These are phyloP conservation scores for Cladosporium oxysporum DNA, from an alignment of 2,329 filamentous ascomycete genomes.

Conservation along the genomic window DNA sequence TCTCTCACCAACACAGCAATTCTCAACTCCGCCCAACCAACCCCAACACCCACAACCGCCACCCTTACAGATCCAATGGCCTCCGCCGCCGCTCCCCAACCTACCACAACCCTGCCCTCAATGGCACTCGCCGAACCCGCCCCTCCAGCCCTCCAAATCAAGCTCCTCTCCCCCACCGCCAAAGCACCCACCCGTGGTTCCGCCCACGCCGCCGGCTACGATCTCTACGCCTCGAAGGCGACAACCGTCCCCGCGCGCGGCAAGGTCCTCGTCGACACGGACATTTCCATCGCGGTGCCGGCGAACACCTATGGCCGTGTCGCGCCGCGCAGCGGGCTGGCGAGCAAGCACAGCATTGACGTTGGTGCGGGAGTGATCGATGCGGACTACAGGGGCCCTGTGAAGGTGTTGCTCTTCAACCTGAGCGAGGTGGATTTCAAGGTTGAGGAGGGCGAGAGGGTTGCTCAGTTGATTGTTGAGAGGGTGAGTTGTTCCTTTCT, in stretches of 20 bases:
- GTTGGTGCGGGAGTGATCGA: slow-evolving; percentile 96
- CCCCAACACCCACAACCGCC: slow-evolving; percentile 36
- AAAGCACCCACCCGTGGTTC: slow-evolving; percentile 84
- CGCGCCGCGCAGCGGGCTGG: slow-evolving; percentile 86
- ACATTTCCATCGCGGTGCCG: slow-evolving; percentile 87
- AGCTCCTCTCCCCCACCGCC: slow-evolving; percentile 82
- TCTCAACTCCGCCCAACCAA: slow-evolving; percentile 39
- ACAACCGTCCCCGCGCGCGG: slow-evolving; percentile 77
- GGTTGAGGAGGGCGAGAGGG: slow-evolving; percentile 80
- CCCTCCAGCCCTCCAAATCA: slow-evolving; percentile 72
- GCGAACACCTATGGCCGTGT: slow-evolving; percentile 89
- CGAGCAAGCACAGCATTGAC: slow-evolving; percentile 91
- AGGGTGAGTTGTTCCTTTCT: slow-evolving; percentile 51
- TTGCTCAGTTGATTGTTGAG: slow-evolving; percentile 93
- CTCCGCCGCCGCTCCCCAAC: slow-evolving; percentile 21
- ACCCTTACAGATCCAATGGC: slow-evolving; percentile 28
- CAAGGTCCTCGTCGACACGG: slow-evolving; percentile 85
- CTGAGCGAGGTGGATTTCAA: slow-evolving; percentile 78
- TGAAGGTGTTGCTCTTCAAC: slow-evolving; percentile 96
- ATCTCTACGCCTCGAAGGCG: slow-evolving; percentile 75
- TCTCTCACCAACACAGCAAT: slow-evolving; percentile 30
- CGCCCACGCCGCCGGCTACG: slow-evolving; percentile 88
- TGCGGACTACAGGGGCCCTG: slow-evolving; percentile 90
- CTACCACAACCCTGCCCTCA: slow-evolving; percentile 25
- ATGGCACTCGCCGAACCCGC: slow-evolving; percentile 39